Evolutionary conservation across 805 yeast genomes (phyloP), one percentile per base, ranked within the genome.

Genomic region (Wickerhamomyces canadensis): DNA sequence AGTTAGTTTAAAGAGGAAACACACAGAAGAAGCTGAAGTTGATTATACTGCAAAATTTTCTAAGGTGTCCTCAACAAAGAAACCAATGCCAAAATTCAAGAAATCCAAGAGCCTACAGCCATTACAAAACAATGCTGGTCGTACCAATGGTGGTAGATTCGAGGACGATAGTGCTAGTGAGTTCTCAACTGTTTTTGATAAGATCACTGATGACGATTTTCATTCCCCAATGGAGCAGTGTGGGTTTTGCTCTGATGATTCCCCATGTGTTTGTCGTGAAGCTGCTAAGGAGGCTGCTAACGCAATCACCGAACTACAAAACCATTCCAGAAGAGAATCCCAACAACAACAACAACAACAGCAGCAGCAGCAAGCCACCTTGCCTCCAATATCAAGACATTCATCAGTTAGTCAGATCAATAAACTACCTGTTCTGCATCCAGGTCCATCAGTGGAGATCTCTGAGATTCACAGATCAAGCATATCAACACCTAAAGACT

Each of bases 251-350:
- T 77, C 95, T 0, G 95, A 85, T 48, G 93, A 80, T 48, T 80
- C 95, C 0, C 89, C 95, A 2, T 91, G 98, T 61, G 84, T 91
- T 3, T 91, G 97, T 57, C 76, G 91, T 19, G 96, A 87, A 48
- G 84, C 77, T 14, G 75, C 72, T 1, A 61, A 61, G 15, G 70
- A 62, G 35, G 62, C 64, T 25, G 62, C 61, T n/a, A 61, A 60
- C 33, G 56, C 58, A n/a, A 54, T 53, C 18, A 49, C 58, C 3
- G 54, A 48, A 34, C 30, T 51, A n/a, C 57, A 51, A 28, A 44
- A 42, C 16, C 52, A 44, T 30, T 45, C 53, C 31, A 42, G 43
- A 40, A 43, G 39, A 30, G 47, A 47, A n/a, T 47, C 54, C 1
- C n/a, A n/a, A 21, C 13, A 18, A 16, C 33, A 31, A 13, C 38